Percentiles rank a stretch among this genome's conserved stretches.
Evolutionary conservation across 192 early-diverging fungal genomes (phyloP).

Genomic region (Podila minutissima): DNA sequence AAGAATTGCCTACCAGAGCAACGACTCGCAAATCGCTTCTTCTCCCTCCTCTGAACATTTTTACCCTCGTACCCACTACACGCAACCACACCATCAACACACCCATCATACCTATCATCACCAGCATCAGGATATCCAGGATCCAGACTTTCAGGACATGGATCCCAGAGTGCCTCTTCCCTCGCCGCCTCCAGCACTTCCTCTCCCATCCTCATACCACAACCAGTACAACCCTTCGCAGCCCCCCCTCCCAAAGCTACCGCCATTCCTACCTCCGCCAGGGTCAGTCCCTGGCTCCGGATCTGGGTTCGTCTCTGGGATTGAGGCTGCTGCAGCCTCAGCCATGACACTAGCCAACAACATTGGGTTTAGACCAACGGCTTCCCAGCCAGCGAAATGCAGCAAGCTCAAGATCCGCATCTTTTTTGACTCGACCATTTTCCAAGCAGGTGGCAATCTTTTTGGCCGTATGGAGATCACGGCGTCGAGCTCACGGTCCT

Average conservation of each 20-base stretch:
- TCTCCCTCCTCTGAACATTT: not conserved
- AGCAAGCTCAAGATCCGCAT: constrained; percentile 69
- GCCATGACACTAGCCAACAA: constrained; percentile 48
- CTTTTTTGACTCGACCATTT: constrained; percentile 66
- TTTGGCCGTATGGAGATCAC: constrained; percentile 65
- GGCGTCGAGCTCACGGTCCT: constrained; percentile 52
- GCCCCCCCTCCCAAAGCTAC: constrained; percentile 14
- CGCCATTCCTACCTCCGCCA: constrained; percentile 36
- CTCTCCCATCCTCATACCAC: not conserved
- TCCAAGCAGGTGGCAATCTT: constrained; percentile 65
- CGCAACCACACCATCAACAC: not conserved
- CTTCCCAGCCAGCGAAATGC: constrained; percentile 64
- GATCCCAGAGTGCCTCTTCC: constrained; percentile 1
- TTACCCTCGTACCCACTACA: not conserved
- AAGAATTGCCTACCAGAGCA: too few relatives aligned
- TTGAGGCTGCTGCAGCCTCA: constrained; percentile 41
- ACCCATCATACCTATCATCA: not conserved
- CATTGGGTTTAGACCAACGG: constrained; percentile 64
- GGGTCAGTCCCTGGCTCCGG: constrained; percentile 34
- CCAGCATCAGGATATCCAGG: not conserved
- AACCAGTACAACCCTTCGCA: not conserved
- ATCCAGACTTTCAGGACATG: not conserved
- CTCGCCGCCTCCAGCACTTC: not conserved
- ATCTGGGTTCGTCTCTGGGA: constrained; percentile 49
- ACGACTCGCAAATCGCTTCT: too few relatives aligned